Conservation (phyloP, 2,329 filamentous ascomycete genomes). For the Drechslera avenae region DNA sequence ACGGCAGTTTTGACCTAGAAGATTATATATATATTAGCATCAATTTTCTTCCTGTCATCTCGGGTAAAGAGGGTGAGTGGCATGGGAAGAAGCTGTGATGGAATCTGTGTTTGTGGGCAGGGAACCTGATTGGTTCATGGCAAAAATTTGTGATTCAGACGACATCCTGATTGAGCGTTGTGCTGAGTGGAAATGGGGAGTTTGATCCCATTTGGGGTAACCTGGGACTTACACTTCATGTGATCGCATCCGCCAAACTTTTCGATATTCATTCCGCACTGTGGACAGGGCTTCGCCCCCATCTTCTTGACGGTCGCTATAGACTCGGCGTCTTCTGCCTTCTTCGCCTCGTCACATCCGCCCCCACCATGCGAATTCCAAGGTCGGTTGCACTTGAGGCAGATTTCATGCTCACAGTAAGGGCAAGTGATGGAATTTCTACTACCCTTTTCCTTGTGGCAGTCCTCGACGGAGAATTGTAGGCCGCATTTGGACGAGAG, state of each 20-base stretch:
- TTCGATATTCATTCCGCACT: slow-evolving; percentile 32
- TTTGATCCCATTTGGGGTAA: no score
- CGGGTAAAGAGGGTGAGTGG: no score
- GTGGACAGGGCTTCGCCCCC: slow-evolving; percentile 35
- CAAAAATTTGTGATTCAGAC: no score
- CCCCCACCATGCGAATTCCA: slow-evolving; percentile 17
- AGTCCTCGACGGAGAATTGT: slow-evolving; percentile 33
- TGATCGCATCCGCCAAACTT: slow-evolving; percentile 37
- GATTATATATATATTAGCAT: neutral
- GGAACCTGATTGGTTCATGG: no score
- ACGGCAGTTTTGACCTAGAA: slow-evolving; percentile 19
- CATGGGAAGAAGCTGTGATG: no score
- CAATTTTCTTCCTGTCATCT: neutral
- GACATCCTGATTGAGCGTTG: no score
- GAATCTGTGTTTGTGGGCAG: no score
- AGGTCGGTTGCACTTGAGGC: slow-evolving; percentile 28
- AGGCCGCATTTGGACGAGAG: slow-evolving; percentile 25
- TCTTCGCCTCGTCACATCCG: slow-evolving; percentile 22
- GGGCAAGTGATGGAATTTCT: slow-evolving; percentile 29
- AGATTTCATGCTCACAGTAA: slow-evolving; percentile 27
- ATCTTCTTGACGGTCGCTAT: slow-evolving; percentile 22
- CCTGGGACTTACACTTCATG: slow-evolving; percentile 29
- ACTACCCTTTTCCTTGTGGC: neutral
- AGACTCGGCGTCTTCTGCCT: slow-evolving; percentile 23
- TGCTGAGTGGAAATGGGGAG: no score